Evolutionary conservation across 306 rosid genomes (phyloP).

Genomic region (Medicago arabica): DNA sequence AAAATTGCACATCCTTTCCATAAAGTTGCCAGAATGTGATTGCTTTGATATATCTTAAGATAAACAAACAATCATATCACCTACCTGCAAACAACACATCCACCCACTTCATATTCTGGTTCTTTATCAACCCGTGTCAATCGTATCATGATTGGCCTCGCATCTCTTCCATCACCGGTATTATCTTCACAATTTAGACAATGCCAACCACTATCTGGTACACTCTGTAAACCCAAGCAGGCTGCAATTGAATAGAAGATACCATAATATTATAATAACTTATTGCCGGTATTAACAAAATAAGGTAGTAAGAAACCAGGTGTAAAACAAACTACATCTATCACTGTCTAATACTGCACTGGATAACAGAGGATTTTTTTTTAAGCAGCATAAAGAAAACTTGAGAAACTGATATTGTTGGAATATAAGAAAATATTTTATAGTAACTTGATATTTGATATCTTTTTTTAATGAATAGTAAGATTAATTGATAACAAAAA

Average conservation of each 20-base stretch:
- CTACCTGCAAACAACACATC: conserved; percentile 97
- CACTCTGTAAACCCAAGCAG: conserved; percentile 72
- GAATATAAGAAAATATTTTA: conserved; percentile 9
- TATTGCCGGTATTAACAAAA: conserved; percentile 4
- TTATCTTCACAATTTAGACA: conserved; percentile 85
- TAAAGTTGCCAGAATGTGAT: conserved; percentile 9
- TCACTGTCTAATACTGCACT: background rate
- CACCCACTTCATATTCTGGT: conserved; percentile 90
- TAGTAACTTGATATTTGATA: background rate
- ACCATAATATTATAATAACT: conserved; percentile 24
- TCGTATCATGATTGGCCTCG: conserved; percentile 81
- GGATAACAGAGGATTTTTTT: background rate
- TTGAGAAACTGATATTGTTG: background rate
- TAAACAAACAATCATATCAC: conserved; percentile 45
- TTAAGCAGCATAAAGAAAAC: background rate
- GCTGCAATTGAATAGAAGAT: conserved; percentile 59
- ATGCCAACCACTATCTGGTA: conserved; percentile 81
- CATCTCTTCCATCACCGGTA: conserved; percentile 62
- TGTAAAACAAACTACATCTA: conserved; percentile 11
- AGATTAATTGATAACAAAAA: background rate
- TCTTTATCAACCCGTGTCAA: conserved; percentile 84
- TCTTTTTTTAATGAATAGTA: background rate
- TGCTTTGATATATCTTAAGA: background rate
- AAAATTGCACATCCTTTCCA: background rate
- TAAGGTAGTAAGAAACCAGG: conserved; percentile 2